These are phyloP conservation scores for Bipolaris cookei DNA, from an alignment of 2,329 filamentous ascomycete species.

Conservation along the genomic window DNA sequence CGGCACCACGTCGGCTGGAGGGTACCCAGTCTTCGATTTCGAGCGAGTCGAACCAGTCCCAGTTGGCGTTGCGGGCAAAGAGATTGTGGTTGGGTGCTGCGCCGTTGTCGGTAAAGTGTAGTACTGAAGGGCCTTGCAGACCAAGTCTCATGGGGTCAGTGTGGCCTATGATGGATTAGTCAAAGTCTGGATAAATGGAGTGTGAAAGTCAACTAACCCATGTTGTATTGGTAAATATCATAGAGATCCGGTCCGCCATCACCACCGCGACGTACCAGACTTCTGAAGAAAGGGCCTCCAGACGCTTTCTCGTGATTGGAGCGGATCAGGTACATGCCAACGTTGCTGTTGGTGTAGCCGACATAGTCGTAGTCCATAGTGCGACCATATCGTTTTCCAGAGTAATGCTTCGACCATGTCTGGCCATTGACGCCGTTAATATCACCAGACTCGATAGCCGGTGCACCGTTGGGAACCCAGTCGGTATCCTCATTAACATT, in stretches of 20 bases:
- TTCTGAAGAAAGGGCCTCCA: conserved; percentile 49
- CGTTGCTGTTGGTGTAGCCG: conserved; percentile 46
- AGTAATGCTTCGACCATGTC: conserved; percentile 53
- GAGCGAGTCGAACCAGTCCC: conserved; percentile 31
- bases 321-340: conserved; percentile 50
- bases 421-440: conserved; percentile 31
- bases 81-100: conserved; percentile 45
- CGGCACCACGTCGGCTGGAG: conserved; percentile 23
- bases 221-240: conserved; percentile 55
- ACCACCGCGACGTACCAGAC: conserved; percentile 48
- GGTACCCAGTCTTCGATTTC: conserved; percentile 34
- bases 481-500: conserved; percentile 47
- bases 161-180: conserved; percentile 29
- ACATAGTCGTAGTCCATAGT: conserved; percentile 51
- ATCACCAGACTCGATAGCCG: conserved; percentile 31
- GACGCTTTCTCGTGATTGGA: conserved; percentile 54
- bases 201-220: conserved; percentile 38
- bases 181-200: too few relatives aligned
- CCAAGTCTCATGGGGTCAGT: conserved; percentile 53
- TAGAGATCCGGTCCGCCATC: conserved; percentile 50
- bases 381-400: conserved; percentile 50
- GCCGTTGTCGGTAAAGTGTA: conserved; percentile 50
- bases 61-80: conserved; percentile 32
- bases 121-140: conserved; percentile 51
- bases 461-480: conserved; percentile 26